Base-by-base conservation (phyloP, 768 basidiomycete genomes). In the Suillus decipiens region DNA sequence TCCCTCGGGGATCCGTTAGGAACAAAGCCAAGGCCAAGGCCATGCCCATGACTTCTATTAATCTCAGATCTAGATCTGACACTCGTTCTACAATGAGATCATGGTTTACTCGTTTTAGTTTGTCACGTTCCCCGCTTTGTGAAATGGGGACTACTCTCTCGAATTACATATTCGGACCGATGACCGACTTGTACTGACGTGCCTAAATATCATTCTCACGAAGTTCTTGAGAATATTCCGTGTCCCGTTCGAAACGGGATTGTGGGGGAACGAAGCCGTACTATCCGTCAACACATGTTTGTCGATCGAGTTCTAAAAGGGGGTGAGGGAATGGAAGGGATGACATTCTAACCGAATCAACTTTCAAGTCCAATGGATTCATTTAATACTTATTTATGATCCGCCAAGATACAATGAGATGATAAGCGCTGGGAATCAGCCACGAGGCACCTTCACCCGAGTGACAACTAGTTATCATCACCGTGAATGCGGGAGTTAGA, bases 211-310 rank as follows among this genome's bases (percentile, higher is more conserved):
- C n/a, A 31, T 64, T 71, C 71, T 67, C 71, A 71, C 68, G 56
- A 28, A 36, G 24, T 70, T 67, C 63, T 54, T 45, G 55, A 64
- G 65, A 60, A 71, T 42, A 50, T 69, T 66, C 61, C 34, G 42
- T 31, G 60, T 42, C 66, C 72, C 70, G 72, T 67, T 70, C 61
- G 1, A 59, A 64, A 51, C 72, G 71, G 71, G 66, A 63, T 53
- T 58, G 59, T 48, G 63, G 61, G 53, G n/a, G n/a, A n/a, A n/a
- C n/a, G n/a, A n/a, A n/a, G n/a, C n/a, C n/a, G n/a, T n/a, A n/a
- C n/a, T n/a, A n/a, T n/a, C n/a, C 22, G 34, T 6, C 54, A 56
- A 56, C 55, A 22, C 55, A 39, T 56, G 55, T 24, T 37, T 24
- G 55, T 39, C 55, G 55, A 56, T 56, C 55, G 55, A 56, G 1